These are phyloP conservation scores for Penicillium egyptiacum DNA, from an alignment of 495 filamentous ascomycete genomes.

Conservation along the genomic window DNA sequence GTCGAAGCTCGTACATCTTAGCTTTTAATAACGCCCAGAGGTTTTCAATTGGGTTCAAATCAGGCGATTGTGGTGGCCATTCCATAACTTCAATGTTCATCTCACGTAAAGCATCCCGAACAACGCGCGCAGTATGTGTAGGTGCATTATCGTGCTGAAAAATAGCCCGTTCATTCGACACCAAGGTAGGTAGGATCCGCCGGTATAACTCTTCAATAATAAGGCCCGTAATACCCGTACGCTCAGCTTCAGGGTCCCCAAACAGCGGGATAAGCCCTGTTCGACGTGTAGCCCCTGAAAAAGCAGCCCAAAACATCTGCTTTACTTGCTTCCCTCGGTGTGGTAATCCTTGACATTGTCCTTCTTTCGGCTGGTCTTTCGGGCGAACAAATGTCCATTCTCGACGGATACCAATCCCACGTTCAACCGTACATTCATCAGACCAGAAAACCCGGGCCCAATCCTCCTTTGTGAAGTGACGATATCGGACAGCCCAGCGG, in stretches of 20 bases:
- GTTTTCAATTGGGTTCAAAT: no score
- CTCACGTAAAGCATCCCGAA: constrained; percentile 11
- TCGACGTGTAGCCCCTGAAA: constrained; percentile 10
- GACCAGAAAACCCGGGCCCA: no score
- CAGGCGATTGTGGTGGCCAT: no score
- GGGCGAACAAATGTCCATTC: no score
- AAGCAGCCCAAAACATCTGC: constrained; percentile 21
- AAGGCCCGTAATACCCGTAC: not conserved
- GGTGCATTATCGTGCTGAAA: constrained; percentile 29
- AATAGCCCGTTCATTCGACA: constrained; percentile 13
- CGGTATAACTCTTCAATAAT: constrained; percentile 4
- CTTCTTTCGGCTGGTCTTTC: not conserved
- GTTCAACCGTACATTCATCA: no score
- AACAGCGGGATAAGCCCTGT: constrained; percentile 12
- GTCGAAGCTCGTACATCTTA: not conserved
- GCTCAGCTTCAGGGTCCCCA: constrained; percentile 1
- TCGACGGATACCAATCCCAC: no score
- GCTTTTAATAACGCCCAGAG: no score
- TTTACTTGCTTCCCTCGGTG: constrained; percentile 9
- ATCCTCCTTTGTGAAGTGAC: no score
- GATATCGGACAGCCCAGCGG: not conserved
- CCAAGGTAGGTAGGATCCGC: constrained; percentile 9
- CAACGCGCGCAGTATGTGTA: constrained; percentile 19
- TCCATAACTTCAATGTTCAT: no score
- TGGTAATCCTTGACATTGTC: constrained; percentile 1